Conservation (phyloP, 129 eudicot species). For the Chrysanthemum seticuspe region DNA sequence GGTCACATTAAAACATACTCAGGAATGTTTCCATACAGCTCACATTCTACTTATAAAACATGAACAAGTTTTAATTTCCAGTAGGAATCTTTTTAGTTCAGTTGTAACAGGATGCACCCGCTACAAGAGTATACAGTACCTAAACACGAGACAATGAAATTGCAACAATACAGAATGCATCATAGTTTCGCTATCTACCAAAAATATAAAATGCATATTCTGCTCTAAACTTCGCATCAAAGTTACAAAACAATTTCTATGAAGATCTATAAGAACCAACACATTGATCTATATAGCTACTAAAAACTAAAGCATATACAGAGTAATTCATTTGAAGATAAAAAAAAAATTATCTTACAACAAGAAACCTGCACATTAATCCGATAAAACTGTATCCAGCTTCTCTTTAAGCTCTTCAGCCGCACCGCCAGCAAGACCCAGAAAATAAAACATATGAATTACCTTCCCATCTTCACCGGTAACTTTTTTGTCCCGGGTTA, state of each 20-base stretch:
- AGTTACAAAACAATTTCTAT: no score
- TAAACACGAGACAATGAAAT: neutral
- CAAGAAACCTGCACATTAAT: constrained; percentile 28
- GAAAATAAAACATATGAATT: constrained; percentile 72
- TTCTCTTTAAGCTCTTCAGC: constrained; percentile 63
- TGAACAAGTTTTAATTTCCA: no score
- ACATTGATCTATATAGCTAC: constrained; percentile 10
- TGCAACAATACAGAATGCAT: no score
- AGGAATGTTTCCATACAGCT: no score
- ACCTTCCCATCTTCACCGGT: constrained; percentile 63
- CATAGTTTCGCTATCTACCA: no score
- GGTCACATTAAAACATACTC: no score
- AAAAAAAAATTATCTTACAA: constrained; percentile 27
- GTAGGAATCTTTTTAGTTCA: no score
- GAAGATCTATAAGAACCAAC: no score
- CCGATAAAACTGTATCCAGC: constrained; percentile 56
- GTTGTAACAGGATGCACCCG: no score
- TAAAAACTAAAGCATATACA: constrained; percentile 7
- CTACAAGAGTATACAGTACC: neutral
- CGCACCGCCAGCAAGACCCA: constrained; percentile 44
- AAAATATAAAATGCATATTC: no score
- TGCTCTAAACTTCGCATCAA: no score
- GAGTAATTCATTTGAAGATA: neutral
- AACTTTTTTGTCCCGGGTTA: constrained; percentile 50
- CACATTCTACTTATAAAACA: no score